A percentile compares a stretch with the other conserved stretches of the same genome.
Evolutionary conservation across 163 green algal species (phyloP).

Genomic region (Scenedesmus sp.): DNA sequence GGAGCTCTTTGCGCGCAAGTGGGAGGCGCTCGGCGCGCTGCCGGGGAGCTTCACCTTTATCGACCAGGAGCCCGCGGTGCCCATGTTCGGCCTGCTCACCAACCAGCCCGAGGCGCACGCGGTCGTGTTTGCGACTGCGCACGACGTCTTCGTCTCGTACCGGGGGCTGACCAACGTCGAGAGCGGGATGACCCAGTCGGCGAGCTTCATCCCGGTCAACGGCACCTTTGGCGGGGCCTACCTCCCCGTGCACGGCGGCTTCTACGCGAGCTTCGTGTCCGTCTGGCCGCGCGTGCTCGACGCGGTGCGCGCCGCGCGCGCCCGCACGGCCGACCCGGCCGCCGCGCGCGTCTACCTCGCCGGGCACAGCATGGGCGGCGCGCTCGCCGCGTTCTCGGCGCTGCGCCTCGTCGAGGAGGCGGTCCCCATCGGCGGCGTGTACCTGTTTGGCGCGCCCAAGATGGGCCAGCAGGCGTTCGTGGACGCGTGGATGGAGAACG

Average conservation of each 20-base stretch:
- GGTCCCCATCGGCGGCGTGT: background rate
- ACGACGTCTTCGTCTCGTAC: slow-evolving; percentile 23
- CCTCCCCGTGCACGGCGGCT: slow-evolving; percentile 26
- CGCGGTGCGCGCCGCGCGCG: background rate
- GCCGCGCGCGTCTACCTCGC: slow-evolving; percentile 1
- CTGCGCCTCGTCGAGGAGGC: background rate
- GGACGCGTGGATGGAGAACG: background rate
- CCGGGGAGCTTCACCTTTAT: slow-evolving; percentile 17
- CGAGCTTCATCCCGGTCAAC: background rate
- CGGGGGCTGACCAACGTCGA: slow-evolving; percentile 31
- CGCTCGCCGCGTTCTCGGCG: background rate
- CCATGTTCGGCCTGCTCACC: slow-evolving; percentile 8
- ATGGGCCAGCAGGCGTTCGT: slow-evolving; percentile 34
- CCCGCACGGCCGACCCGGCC: background rate
- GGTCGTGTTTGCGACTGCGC: slow-evolving; percentile 12
- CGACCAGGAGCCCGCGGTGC: background rate
- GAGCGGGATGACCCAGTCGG: background rate
- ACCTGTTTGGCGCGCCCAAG: slow-evolving; percentile 34
- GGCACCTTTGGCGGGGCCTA: slow-evolving; percentile 5
- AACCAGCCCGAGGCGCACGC: slow-evolving; percentile 30
- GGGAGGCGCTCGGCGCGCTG: slow-evolving; percentile 1
- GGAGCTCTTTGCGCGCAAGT: slow-evolving; percentile 28
- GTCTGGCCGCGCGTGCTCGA: slow-evolving; percentile 19
- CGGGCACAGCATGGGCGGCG: slow-evolving; percentile 38
- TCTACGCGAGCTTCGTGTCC: slow-evolving; percentile 24